Conservation (phyloP, 805 yeast genomes). For the Saccharomycopsis olivae region DNA sequence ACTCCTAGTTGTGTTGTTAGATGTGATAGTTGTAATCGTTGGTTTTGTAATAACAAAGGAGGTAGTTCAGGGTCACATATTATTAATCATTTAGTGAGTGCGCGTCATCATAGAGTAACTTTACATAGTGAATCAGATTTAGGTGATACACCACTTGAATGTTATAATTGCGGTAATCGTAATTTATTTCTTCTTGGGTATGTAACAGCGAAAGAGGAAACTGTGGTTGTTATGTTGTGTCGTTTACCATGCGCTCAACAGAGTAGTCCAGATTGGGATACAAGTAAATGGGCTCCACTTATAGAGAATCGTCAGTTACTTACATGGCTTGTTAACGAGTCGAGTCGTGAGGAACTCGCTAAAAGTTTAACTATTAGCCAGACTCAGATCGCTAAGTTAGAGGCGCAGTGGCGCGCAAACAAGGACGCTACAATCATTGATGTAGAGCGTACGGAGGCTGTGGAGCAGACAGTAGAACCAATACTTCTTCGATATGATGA, state of each 20-base stretch:
- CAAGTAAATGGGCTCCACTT: constrained; percentile 76
- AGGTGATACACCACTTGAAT: constrained; percentile 81
- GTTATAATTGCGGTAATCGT: constrained; percentile 79
- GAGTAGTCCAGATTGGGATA: constrained; percentile 76
- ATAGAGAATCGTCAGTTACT: constrained; percentile 71
- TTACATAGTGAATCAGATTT: constrained; percentile 72
- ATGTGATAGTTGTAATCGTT: constrained; percentile 66
- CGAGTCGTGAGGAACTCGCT: constrained; percentile 48
- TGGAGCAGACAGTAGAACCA: constrained; percentile 54
- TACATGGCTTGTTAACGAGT: constrained; percentile 71
- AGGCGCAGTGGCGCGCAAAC: constrained; percentile 72
- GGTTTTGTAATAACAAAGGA: constrained; percentile 81
- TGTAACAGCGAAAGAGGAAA: constrained; percentile 77
- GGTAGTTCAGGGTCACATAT: constrained; percentile 63
- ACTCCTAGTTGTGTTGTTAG: constrained; percentile 55
- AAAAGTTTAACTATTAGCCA: constrained; percentile 43
- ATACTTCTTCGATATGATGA: constrained; percentile 68
- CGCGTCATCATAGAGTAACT: constrained; percentile 65
- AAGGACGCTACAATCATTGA: constrained; percentile 65
- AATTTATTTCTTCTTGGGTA: constrained; percentile 78
- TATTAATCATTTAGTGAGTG: constrained; percentile 71
- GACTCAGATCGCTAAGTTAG: constrained; percentile 60
- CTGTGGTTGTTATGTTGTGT: constrained; percentile 79
- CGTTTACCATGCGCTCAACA: constrained; percentile 79
- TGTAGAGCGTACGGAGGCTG: constrained; percentile 34